These are phyloP conservation scores for Boeremia lycopersici DNA, from an alignment of 2,329 filamentous ascomycete genomes.

Conservation along the genomic window DNA sequence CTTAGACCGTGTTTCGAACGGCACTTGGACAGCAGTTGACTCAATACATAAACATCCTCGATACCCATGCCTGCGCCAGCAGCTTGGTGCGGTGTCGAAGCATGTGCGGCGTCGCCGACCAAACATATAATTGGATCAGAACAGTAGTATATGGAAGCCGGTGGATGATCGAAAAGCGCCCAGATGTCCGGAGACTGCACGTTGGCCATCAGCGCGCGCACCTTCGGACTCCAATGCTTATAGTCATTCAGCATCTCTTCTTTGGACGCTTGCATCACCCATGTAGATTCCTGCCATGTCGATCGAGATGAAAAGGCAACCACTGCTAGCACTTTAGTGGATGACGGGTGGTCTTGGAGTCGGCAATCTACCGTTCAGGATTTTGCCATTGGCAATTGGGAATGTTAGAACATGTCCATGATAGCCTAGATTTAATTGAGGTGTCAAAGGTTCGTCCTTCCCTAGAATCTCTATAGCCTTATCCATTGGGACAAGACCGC, in stretches of 20 bases:
- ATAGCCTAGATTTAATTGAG: slow-evolving; percentile 63
- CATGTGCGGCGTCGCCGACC: slow-evolving; percentile 64
- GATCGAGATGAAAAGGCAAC: slow-evolving; percentile 33
- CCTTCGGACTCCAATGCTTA: slow-evolving; percentile 26
- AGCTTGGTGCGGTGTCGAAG: slow-evolving; percentile 59
- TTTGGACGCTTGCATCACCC: slow-evolving; percentile 34
- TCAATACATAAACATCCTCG: slow-evolving; percentile 59
- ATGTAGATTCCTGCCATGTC: slow-evolving; percentile 29
- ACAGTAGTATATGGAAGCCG: slow-evolving; percentile 49
- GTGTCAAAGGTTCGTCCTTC: slow-evolving; percentile 53
- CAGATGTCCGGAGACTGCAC: slow-evolving; percentile 57
- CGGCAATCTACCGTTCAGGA: slow-evolving; percentile 56
- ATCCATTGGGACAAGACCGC: slow-evolving; percentile 66
- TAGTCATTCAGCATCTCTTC: slow-evolving; percentile 39
- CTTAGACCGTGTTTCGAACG: slow-evolving; percentile 23
- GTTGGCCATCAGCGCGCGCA: slow-evolving; percentile 28
- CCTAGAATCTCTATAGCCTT: slow-evolving; percentile 58
- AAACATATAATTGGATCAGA: slow-evolving; percentile 49
- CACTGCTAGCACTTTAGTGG: slow-evolving; percentile 25
- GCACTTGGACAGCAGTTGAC: slow-evolving; percentile 43
- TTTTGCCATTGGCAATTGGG: slow-evolving; percentile 61
- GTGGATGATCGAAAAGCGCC: slow-evolving; percentile 56
- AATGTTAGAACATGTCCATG: slow-evolving; percentile 66
- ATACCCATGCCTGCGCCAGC: slow-evolving; percentile 62
- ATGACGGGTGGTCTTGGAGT: slow-evolving; percentile 29